Base-by-base conservation (phyloP, 2,329 filamentous ascomycete genomes). In the Colletotrichum acutatum region DNA sequence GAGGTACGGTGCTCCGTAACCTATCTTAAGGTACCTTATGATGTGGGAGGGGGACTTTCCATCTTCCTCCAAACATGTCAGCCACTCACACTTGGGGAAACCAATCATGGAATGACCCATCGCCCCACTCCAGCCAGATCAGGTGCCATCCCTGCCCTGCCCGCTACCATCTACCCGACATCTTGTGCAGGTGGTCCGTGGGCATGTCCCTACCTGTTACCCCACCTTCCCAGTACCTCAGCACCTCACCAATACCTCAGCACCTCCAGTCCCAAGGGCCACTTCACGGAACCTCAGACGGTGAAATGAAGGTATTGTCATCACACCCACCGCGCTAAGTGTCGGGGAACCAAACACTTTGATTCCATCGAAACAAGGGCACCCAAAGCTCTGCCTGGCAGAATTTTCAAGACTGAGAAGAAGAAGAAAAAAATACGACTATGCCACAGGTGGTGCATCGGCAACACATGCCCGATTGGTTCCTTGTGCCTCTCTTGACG, bases 111-210 rank as follows among this genome's bases (percentile, higher is more conserved):
- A 22, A n/a, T 24, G 7, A 7, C 34, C 58, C 32, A 9, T 6
- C 34, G 37, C 19, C 34, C 5, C 22, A 46, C 34, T 14, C 2
- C 14, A n/a, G 4, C 22, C 14, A 60, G 16, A 46, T 46, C 14
- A 34, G 54, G 28, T 57, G 28, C 8, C 28, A n/a, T 32, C 54
- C 54, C 11, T 57, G 54, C 54, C 9, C 11, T 57, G 54, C 32
- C 54, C 42, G 19, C 42, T 49, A 9, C 19, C 28, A 57, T 32
- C 54, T 30, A 30, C 54, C 54, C 28, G 54, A 32, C 54, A 24
- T 60, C 58, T 60, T 60, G 24, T 60, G 9, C 57, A 60, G 34
- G 11, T 59, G 57, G 32, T 59, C 57, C 30, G 32, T 59, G 57
- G 9, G 30, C n/a, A 24, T 26, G 32, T 22, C 7, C 54, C 26